Base-by-base conservation (phyloP, 768 basidiomycete genomes). In the Xanthoconium stramineum region DNA sequence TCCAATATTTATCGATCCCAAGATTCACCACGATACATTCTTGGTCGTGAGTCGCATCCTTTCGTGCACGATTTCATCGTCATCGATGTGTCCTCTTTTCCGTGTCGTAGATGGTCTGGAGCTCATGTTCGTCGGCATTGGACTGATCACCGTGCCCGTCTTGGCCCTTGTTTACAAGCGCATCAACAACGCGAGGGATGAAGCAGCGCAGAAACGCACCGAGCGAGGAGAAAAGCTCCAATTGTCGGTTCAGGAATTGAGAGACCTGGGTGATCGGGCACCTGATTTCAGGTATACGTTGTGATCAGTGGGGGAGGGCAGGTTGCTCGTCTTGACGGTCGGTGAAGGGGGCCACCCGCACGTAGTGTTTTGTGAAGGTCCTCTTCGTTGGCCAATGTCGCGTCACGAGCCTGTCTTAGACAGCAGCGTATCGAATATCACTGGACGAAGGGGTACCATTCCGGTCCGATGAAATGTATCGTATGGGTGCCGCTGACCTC, bases 121-220 rank as follows among this genome's bases (percentile, higher is more conserved):
- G 67, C 72, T 88, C 20, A 85, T 85, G 83, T 85, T 88, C 55
- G 77, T 87, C 19, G 81, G 81, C 5, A 83, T 89, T 33, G 86
- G 86, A 0, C 72, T 86, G 61, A 73, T 86, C 8, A 64, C 69
- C 30, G 61, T 83, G 1, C 82, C 82, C 0, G 69, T 80, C 24
- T 72, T 78, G 12, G 75, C 81, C 6, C 36, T 84, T 7, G 44
- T 69, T 2, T 88, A 88, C 65, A 77, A 50, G 37, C 75, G 75
- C 38, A 84, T 87, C 69, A 89, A 89, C 66, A 65, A 69, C 11
- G 69, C 71, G 53, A 74, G 86, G 36, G 85, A 86, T 7, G 46
- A 40, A 14, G 61, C 48, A 3, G 29, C n/a, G 28, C 54, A 37
- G 15, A 51, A 47, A 29, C 62, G 57, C 13, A 3, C 33, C 8